Evolutionary conservation across 2,329 filamentous ascomycete species (phyloP).

Genomic region (Talaromyces funiculosus): DNA sequence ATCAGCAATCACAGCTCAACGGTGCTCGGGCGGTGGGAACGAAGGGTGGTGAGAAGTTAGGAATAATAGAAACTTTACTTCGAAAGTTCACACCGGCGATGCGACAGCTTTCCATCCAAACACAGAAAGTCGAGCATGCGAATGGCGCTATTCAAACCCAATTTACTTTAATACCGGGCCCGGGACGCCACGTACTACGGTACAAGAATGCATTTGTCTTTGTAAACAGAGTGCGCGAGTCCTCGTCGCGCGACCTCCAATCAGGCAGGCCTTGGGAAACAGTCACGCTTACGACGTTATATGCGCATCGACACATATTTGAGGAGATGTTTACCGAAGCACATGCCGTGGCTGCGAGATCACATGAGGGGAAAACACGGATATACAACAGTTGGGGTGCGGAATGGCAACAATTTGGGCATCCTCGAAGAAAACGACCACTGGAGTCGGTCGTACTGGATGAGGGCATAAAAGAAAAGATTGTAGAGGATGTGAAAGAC

Average conservation of each 20-base stretch:
- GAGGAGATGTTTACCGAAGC: conserved; percentile 86
- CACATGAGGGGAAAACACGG: conserved; percentile 84
- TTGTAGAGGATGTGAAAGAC: conserved; percentile 74
- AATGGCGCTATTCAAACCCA: conserved; percentile 68
- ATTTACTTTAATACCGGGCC: conserved; percentile 86
- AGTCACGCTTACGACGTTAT: conserved; percentile 84
- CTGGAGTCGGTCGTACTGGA: conserved; percentile 83
- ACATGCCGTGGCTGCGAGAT: conserved; percentile 69
- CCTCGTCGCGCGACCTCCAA: conserved; percentile 68
- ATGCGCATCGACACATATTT: conserved; percentile 82
- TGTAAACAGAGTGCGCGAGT: conserved; percentile 79
- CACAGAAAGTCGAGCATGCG: conserved; percentile 55
- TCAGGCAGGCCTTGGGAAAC: conserved; percentile 92
- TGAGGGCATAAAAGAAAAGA: conserved; percentile 71
- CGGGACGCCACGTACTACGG: conserved; percentile 79
- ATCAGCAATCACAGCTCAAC: conserved; percentile 59
- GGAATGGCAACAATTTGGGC: conserved; percentile 79
- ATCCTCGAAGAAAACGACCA: conserved; percentile 78
- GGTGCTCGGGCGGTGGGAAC: conserved; percentile 43
- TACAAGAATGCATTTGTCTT: conserved; percentile 82
- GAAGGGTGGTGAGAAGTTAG: conserved; percentile 26
- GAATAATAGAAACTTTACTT: conserved; percentile 49
- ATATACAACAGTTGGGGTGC: conserved; percentile 83
- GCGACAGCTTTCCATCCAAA: conserved; percentile 61
- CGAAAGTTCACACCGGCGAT: conserved; percentile 55